Base-by-base conservation (phyloP, 345 rosid genomes). In the Erysimum cheiranthoides region DNA sequence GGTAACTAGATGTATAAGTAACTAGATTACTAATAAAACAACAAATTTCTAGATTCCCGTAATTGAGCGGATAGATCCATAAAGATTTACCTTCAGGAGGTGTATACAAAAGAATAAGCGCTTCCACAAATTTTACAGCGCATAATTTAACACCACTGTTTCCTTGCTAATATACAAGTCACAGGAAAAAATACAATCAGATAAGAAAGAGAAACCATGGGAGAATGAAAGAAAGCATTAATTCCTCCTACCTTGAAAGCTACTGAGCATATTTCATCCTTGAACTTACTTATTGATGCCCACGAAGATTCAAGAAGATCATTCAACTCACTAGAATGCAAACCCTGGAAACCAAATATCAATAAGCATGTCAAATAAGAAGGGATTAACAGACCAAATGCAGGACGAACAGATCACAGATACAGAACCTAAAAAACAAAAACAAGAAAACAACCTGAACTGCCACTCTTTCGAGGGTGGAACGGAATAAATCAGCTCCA, bases 91-190 rank as follows among this genome's bases (percentile, higher is more conserved):
- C 97, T 83, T 84, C 88, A 76, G 68, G 83, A 27, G 93, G 94
- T 32, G 97, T 90, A 75, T 92, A 89, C 64, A 92, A 88, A 79
- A 92, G 86, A 82, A 95, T 84, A 78, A 95, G 88, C 66, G 91
- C 87, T 85, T 92, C 93, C 16, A 92, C 94, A 85, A 90, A 92
- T 81, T 90, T 92, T 86, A 92, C 66, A 10, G 99, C 88, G 27
- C 86, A 78, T 84, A 92, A 78, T 76, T 85, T 88, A 63, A 84
- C 84, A 63, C 98, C 98, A 47, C 93, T 87, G 76, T 86, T 83
- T 81, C 93, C 98, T 50, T 88, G 88, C 96, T 92, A 63, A 78
- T 78, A 45, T 75, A 79, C 45, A 80, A 34, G 60, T 61, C 56
- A 73, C 32, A 64, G 36, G 35, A 43, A 80, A 49, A 73, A 67